Evolutionary conservation across 306 rosid genomes (phyloP).

Genomic region (Purshia tridentata): DNA sequence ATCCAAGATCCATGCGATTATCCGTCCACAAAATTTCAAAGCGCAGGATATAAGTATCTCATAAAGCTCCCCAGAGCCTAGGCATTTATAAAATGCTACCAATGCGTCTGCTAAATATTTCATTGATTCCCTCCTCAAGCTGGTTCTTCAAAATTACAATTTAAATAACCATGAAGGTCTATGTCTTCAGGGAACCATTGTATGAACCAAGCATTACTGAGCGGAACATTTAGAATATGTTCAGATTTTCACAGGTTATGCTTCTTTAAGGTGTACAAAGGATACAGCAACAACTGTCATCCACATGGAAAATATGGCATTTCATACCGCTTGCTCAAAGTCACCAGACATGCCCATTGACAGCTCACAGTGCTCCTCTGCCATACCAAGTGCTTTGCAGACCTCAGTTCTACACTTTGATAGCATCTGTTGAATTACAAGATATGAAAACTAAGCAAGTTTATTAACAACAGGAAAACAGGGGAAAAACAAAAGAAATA

Average conservation of each 20-base stretch:
- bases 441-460: background rate
- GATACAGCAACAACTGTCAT: background rate
- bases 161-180: background rate
- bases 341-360: conserved; percentile 63
- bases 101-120: too few relatives aligned
- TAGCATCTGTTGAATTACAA: conserved; percentile 28
- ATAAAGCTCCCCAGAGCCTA: background rate
- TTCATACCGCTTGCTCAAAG: conserved; percentile 50
- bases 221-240: background rate
- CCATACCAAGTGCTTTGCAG: conserved; percentile 47
- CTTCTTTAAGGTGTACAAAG: background rate
- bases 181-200: background rate
- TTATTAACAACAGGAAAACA: background rate
- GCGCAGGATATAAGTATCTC: background rate
- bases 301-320: background rate
- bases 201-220: background rate
- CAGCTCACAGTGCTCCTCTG: conserved; percentile 41
- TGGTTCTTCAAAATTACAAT: background rate
- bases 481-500: background rate
- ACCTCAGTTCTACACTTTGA: conserved; percentile 42
- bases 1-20: background rate
- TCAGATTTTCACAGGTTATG: background rate
- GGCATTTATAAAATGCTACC: background rate
- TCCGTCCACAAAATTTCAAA: background rate
- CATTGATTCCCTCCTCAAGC: background rate